A percentile compares a stretch with the other conserved stretches of the same genome.
Conservation (phyloP, 345 rosid genomes). For the Aquilaria malaccensis region DNA sequence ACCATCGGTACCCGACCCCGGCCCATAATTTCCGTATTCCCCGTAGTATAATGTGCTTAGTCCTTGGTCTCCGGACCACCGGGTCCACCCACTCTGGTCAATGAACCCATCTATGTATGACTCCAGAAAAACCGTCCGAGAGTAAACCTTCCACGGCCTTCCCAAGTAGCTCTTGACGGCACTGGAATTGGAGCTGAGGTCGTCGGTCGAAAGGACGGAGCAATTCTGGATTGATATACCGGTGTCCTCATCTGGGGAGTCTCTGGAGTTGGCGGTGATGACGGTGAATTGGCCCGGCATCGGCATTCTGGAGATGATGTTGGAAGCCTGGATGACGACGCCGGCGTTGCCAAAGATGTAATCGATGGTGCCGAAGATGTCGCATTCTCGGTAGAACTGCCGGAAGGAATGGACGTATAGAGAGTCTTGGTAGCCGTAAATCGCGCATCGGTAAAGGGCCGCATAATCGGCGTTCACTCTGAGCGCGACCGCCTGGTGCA, state of each 20-base stretch:
- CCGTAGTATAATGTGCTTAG: constrained; percentile 61
- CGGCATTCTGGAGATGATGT: constrained; percentile 60
- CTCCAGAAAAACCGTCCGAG: constrained; percentile 53
- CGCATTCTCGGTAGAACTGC: constrained; percentile 78
- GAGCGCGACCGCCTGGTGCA: constrained; percentile 76
- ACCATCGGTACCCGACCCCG: constrained; percentile 49
- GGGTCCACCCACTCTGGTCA: constrained; percentile 55
- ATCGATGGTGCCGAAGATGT: constrained; percentile 65
- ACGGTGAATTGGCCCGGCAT: constrained; percentile 59
- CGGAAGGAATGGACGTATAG: constrained; percentile 63
- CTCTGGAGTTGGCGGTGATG: constrained; percentile 72
- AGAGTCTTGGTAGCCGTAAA: constrained; percentile 71
- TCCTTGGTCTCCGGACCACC: constrained; percentile 42
- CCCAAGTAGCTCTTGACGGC: constrained; percentile 61
- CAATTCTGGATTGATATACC: constrained; percentile 86
- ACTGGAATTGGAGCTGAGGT: constrained; percentile 26
- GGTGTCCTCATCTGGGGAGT: constrained; percentile 48
- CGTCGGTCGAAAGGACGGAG: constrained; percentile 49
- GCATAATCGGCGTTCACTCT: constrained; percentile 62
- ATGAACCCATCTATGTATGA: constrained; percentile 67
- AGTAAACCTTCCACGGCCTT: constrained; percentile 65
- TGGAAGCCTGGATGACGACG: constrained; percentile 62
- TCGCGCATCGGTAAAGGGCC: constrained; percentile 50
- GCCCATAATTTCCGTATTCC: constrained; percentile 73
- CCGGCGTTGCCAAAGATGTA: constrained; percentile 77